Percentiles rank a stretch among this genome's conserved stretches.
These are phyloP conservation scores for Endoconidiophora polonica DNA, from an alignment of 2,329 filamentous ascomycete genomes.

Conservation along the genomic window DNA sequence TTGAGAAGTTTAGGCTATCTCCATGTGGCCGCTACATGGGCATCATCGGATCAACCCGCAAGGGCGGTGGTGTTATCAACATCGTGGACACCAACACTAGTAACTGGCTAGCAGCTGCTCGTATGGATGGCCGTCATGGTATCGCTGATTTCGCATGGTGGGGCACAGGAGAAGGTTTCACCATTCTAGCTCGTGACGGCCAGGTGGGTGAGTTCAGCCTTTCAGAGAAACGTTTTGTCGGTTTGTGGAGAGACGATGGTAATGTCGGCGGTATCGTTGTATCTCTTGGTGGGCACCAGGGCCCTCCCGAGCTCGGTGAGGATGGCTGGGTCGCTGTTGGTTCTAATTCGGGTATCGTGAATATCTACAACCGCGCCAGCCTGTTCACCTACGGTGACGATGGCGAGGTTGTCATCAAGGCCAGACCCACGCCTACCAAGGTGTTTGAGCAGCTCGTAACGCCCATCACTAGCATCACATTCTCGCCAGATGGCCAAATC, in stretches of 20 bases:
- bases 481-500: constrained; percentile 80
- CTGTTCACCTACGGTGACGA: constrained; percentile 32
- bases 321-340: constrained; percentile 85
- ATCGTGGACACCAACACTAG: constrained; percentile 62
- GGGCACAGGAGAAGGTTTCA: constrained; percentile 65
- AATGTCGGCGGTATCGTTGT: constrained; percentile 73
- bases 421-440: constrained; percentile 53
- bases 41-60: constrained; percentile 60
- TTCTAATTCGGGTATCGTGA: constrained; percentile 73
- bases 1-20: constrained; percentile 80
- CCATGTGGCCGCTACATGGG: constrained; percentile 79
- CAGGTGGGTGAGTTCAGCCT: constrained; percentile 83
- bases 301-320: constrained; percentile 47
- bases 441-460: constrained; percentile 77
- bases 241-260: constrained; percentile 79
- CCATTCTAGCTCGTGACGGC: constrained; percentile 69
- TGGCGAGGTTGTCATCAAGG: constrained; percentile 31
- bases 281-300: constrained; percentile 54
- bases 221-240: constrained; percentile 49
- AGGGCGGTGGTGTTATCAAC: constrained; percentile 79
- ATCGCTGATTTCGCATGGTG: constrained; percentile 91
- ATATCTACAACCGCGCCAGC: constrained; percentile 71
- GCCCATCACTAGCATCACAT: constrained; percentile 59
- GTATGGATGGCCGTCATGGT: constrained; percentile 66
- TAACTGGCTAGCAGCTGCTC: constrained; percentile 74